Base-by-base conservation (phyloP, 805 yeast genomes). In the Candida odintsovae region DNA sequence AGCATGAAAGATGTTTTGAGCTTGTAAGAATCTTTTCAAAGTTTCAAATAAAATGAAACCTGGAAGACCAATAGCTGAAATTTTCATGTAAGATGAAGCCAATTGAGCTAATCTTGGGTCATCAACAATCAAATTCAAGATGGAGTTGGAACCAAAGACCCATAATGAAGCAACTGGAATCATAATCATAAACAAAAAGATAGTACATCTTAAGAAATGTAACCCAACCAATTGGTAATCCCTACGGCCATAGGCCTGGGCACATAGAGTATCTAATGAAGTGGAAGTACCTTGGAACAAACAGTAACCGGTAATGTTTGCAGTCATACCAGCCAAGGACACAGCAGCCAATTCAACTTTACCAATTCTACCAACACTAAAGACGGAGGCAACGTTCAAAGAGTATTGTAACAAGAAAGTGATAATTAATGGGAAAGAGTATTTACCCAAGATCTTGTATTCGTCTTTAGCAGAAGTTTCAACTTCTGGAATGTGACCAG, bases 1-100 rank as follows among this genome's bases (percentile, higher is more conserved):
- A 8, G 92, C 92, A 62, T 85, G 87, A 64, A 85, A 86, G 8
- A 84, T 75, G 21, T 88, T 88, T 67, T 86, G 92, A 41, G 87
- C 76, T 63, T 86, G 92, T 55, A 86, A 67, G 56, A 74, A 86
- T 61, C 86, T 80, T 61, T 85, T 85, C 42, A 83, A 80, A 52
- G 82, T 80, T 65, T 86, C 92, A 56, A 77, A 78, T 6, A 79
- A 56, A 25, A 84, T 80, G 60, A 77, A 85, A 0, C 88, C 92
- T 0, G 94, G 94, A 6, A 85, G 70, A 26, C 92, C 92, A 43
- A 79, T 64, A 5, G 80, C 66, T 10, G 81, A 71, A 9, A 81
- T 68, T 45, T 69, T 65, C 47, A 86, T 66, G 60, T 85, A 86
- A 31, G 61, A 59, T 2, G 84, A 70, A 1, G 92, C 90, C 48